Conservation (phyloP, 2,329 filamentous ascomycete species). For the Leptographium wingfieldii region DNA sequence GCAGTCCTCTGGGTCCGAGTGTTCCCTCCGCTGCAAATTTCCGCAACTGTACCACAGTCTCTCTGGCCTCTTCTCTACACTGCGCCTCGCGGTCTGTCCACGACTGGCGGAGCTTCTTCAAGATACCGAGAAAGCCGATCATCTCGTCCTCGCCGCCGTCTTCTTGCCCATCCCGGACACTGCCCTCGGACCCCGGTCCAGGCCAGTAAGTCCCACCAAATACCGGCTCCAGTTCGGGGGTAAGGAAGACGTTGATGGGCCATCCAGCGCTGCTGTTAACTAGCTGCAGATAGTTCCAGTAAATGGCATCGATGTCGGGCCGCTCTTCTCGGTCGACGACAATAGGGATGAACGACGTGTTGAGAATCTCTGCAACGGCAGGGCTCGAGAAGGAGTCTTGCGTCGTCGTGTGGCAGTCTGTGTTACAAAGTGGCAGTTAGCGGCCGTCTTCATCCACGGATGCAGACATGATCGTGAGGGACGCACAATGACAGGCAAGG, state of each 20-base stretch:
- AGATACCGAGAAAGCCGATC: conserved; percentile 70
- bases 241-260: conserved; percentile 95
- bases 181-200: conserved; percentile 50
- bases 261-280: conserved; percentile 84
- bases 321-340: conserved; percentile 90
- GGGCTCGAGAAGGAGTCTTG: conserved; percentile 80
- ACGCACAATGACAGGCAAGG: conserved; percentile 77
- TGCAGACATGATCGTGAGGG: neutral
- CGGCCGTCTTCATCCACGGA: neutral
- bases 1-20: conserved; percentile 32
- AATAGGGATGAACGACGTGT: conserved; percentile 78
- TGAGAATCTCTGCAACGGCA: conserved; percentile 70
- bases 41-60: conserved; percentile 67
- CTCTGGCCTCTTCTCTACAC: conserved; percentile 70
- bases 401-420: conserved; percentile 82
- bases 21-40: conserved; percentile 86
- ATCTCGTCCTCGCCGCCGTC: conserved; percentile 38
- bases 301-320: conserved; percentile 87
- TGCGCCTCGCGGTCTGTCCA: conserved; percentile 79
- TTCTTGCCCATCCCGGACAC: conserved; percentile 24
- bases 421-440: neutral
- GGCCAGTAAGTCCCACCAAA: conserved; percentile 97
- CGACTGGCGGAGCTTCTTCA: conserved; percentile 60
- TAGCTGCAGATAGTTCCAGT: conserved; percentile 97
- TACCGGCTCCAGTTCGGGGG: conserved; percentile 81